phyloP scores from a whole-genome alignment of 2,329 filamentous ascomycete genomes.

The Claviceps sp. region DNA sequence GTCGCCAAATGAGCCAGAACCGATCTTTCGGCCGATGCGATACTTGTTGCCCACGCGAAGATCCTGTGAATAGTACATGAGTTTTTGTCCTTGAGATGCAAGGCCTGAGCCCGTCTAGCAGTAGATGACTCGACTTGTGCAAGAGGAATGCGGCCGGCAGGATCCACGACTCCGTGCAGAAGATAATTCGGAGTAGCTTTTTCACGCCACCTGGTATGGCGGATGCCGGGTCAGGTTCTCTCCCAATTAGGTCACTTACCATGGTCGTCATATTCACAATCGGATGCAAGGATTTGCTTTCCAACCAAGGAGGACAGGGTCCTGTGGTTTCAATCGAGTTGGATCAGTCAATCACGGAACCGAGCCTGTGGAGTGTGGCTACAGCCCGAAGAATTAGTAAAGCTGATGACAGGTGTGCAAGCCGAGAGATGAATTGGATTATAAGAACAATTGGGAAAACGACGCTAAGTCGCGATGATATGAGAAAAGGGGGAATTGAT shows the following conservation, averaged over 20 bases:
- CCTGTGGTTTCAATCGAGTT: neutral
- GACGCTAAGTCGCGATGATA: neutral
- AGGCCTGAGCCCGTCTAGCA: too few species aligned
- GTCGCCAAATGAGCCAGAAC: slow-evolving; percentile 92
- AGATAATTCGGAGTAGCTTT: too few species aligned
- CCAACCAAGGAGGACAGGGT: slow-evolving; percentile 9
- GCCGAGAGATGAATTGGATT: neutral
- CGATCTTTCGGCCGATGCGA: slow-evolving; percentile 98
- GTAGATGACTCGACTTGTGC: too few species aligned
- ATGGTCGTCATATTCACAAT: slow-evolving; percentile 35
- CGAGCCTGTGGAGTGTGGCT: neutral
- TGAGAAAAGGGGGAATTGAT: neutral
- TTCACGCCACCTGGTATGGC: neutral
- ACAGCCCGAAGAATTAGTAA: neutral
- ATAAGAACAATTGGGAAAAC: neutral
- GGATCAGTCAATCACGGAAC: neutral
- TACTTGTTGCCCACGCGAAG: slow-evolving; percentile 99
- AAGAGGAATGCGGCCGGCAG: too few species aligned
- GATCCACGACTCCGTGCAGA: too few species aligned
- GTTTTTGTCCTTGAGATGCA: neutral
- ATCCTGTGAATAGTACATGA: slow-evolving; percentile 47
- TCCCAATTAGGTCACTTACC: slow-evolving; percentile 22
- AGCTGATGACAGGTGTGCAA: neutral
- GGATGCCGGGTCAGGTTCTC: neutral
- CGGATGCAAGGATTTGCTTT: slow-evolving; percentile 11